Percentiles rank a stretch among this genome's conserved stretches.
Conservation (phyloP, 1,284 basidiomycete genomes). For the Leccinum solheimii region DNA sequence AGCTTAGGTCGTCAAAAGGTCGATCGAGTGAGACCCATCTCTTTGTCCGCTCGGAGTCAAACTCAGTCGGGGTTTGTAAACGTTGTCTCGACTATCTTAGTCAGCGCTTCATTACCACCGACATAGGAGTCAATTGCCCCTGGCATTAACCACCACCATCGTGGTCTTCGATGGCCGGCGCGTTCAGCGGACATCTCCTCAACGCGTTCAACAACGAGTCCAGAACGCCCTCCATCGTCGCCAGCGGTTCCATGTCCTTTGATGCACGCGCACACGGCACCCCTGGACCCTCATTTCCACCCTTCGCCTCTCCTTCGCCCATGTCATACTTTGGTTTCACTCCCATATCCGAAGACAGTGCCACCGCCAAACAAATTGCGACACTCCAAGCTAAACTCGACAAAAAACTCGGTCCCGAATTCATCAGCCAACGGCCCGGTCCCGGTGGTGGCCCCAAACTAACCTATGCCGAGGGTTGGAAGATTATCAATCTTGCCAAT, state of each 20-base stretch:
- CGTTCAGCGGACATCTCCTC: conserved; percentile 35
- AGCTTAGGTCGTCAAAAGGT: too few relatives aligned
- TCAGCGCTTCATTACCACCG: background rate
- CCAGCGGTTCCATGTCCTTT: conserved; percentile 57
- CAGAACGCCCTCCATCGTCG: conserved; percentile 37
- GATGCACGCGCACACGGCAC: conserved; percentile 55
- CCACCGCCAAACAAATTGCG: conserved; percentile 57
- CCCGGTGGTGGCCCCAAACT: conserved; percentile 85
- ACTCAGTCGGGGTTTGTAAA: too few relatives aligned
- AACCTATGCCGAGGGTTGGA: conserved; percentile 97
- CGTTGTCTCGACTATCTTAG: background rate
- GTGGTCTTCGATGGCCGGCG: conserved; percentile 30
- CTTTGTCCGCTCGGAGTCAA: too few relatives aligned
- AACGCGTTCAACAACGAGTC: conserved; percentile 23
- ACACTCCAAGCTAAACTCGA: conserved; percentile 81
- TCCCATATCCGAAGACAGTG: conserved; percentile 52
- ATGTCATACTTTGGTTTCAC: conserved; percentile 15
- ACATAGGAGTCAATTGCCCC: conserved; percentile 3
- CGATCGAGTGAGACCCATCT: too few relatives aligned
- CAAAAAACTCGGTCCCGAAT: conserved; percentile 92
- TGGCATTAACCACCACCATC: conserved; percentile 11
- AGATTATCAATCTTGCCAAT: conserved; percentile 94
- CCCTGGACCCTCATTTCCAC: conserved; percentile 1
- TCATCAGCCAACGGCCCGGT: conserved; percentile 85
- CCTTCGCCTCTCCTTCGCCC: background rate